These are phyloP conservation scores for Pseudoscleropodium purum DNA, from an alignment of 225 moss, liverwort and hornwort genomes.

Conservation along the genomic window DNA sequence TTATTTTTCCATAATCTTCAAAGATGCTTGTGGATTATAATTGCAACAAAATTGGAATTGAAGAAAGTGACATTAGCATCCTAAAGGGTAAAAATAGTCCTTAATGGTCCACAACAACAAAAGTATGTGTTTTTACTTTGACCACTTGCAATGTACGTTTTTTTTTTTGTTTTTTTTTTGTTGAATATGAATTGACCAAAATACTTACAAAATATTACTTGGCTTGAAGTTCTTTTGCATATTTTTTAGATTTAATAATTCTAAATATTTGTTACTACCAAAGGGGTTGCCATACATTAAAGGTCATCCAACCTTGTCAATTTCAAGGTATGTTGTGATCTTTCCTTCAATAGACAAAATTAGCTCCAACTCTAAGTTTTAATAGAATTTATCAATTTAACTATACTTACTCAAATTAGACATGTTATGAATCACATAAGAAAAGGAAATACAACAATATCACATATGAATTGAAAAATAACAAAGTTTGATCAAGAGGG, in stretches of 20 bases:
- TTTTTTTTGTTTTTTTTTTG: rapidly evolving
- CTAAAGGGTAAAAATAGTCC: rapidly evolving
- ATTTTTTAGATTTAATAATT: background rate
- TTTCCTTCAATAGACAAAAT: rapidly evolving
- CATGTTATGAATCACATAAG: rapidly evolving
- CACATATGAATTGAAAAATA: background rate
- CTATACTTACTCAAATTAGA: background rate
- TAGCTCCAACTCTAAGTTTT: background rate
- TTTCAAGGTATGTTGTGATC: rapidly evolving
- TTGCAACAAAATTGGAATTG: background rate
- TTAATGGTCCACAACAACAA: no score
- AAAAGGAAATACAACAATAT: background rate
- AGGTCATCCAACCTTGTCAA: background rate
- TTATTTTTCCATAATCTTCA: background rate
- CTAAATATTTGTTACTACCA: background rate
- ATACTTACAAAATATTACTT: background rate
- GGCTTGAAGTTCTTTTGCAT: rapidly evolving
- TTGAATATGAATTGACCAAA: background rate
- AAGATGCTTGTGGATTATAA: background rate
- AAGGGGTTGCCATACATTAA: no score
- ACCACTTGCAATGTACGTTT: background rate
- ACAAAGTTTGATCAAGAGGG: background rate
- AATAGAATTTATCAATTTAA: no score
- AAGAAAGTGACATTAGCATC: no score
- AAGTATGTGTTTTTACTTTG: background rate